Evolutionary conservation across 140 eudicot genomes (phyloP).

Genomic region (Anethum foeniculum): DNA sequence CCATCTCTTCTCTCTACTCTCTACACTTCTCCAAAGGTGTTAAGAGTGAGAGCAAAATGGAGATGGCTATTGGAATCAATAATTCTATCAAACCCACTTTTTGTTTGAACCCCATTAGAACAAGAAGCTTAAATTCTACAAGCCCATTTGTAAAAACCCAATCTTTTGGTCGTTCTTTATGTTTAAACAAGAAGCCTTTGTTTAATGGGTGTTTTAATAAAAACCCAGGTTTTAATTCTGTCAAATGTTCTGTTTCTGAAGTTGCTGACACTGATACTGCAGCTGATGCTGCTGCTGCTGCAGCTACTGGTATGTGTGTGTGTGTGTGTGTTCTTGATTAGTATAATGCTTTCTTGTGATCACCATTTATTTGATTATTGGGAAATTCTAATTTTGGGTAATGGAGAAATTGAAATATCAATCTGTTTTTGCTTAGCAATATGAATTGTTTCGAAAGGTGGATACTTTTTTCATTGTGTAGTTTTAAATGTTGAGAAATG

Average conservation of each 20-base stretch:
- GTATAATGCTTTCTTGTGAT: neutral
- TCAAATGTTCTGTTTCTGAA: constrained; percentile 74
- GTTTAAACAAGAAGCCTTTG: constrained; percentile 22
- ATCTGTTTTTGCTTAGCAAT: neutral
- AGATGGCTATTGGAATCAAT: constrained; percentile 38
- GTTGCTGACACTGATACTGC: constrained; percentile 36
- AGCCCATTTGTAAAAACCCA: constrained; percentile 37
- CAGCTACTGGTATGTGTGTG: constrained; percentile 40
- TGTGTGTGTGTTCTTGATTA: neutral
- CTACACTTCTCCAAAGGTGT: constrained; percentile 20
- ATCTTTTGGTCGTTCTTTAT: constrained; percentile 29
- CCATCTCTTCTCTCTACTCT: constrained; percentile 9
- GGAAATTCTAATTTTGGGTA: neutral
- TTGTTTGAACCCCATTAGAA: constrained; percentile 19
- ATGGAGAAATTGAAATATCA: neutral
- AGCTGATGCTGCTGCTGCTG: constrained; percentile 22
- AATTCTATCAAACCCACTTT: constrained; percentile 15
- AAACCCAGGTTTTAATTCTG: constrained; percentile 30
- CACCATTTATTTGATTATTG: neutral
- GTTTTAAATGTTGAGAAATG: too few species aligned
- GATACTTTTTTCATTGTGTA: neutral
- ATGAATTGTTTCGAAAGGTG: neutral
- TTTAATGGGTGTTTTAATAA: constrained; percentile 17
- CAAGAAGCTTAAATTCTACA: constrained; percentile 25
- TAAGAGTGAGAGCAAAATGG: constrained; percentile 38